Base-by-base conservation (phyloP, 257 asterid genomes). In the Ajuga chamaepitys region DNA sequence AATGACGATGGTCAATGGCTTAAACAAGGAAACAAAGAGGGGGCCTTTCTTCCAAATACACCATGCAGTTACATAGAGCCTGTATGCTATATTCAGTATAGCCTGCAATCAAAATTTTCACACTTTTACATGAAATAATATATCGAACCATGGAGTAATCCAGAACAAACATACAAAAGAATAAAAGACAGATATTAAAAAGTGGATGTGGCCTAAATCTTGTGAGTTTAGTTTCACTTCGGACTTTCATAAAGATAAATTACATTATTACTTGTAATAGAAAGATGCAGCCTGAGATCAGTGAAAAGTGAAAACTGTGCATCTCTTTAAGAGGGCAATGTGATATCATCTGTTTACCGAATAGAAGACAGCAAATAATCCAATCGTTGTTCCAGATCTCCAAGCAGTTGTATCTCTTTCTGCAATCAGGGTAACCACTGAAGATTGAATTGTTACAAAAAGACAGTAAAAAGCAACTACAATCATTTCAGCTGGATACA, bases 41-140 rank as follows among this genome's bases (percentile, higher is more conserved):
- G 85, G 89, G 7, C 89, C 89, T 9, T 70, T 68, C 68, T 55
- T 81, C 78, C 76, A 71, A 40, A 81, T 58, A 76, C 85, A 81
- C 89, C 89, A 83, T 8, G 86, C 76, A 34, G 79, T 76, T 41
- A 79, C 76, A 40, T 71, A 82, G 50, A 82, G 87, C 72, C 85
- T 77, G 68, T 47, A 74, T 28, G 85, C 78, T 74, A 79, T 76
- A 76, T 77, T 82, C 28, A 82, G 22, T 59, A 79, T 46, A 4
- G 85, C 85, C 87, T 79, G 77, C 67, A 50, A 13, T 5, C 2
- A 60, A 35, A 62, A 9, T 9, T 35, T 16, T 35, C 2, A 62
- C 1, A 37, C 48, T 24, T 24, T 20, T 18, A 21, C 34, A 30
- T 66, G 9, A 38, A 54, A 25, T 52, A 30, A 16, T 6, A 13